These are phyloP conservation scores for Lepraria neglecta DNA, from an alignment of 495 filamentous ascomycete species.

Conservation along the genomic window DNA sequence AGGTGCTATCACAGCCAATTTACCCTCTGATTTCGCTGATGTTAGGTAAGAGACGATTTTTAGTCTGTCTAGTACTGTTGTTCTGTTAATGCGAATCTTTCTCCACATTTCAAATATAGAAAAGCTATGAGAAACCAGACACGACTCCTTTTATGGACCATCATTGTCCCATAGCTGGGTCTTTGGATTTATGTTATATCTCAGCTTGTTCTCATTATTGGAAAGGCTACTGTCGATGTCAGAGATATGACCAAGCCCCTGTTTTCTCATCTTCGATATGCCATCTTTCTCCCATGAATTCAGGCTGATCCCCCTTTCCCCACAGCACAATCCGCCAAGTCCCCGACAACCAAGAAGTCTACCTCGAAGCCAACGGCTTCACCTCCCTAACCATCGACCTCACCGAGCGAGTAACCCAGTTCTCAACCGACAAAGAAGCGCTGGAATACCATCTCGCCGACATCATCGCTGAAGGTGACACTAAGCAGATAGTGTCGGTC, in stretches of 20 bases:
- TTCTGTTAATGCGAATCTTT: neutral
- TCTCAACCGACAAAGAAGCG: conserved; percentile 59
- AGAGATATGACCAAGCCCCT: neutral
- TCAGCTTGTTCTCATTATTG: no score
- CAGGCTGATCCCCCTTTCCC: neutral
- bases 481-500: conserved; percentile 46
- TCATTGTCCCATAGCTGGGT: neutral
- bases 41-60: conserved; percentile 55
- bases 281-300: neutral
- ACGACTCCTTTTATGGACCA: neutral
- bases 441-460: conserved; percentile 72
- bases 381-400: conserved; percentile 86
- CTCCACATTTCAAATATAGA: neutral
- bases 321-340: conserved; percentile 62
- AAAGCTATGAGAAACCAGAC: neutral
- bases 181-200: neutral
- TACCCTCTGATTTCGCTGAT: conserved; percentile 70
- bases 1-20: conserved; percentile 65
- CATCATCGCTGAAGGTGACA: conserved; percentile 56
- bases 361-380: conserved; percentile 68
- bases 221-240: no score
- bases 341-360: conserved; percentile 92
- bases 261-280: neutral
- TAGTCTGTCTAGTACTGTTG: neutral
- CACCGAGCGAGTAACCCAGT: conserved; percentile 57